Evolutionary conservation across 2,329 filamentous ascomycete genomes (phyloP).

Genomic region (Colletotrichum sp.): DNA sequence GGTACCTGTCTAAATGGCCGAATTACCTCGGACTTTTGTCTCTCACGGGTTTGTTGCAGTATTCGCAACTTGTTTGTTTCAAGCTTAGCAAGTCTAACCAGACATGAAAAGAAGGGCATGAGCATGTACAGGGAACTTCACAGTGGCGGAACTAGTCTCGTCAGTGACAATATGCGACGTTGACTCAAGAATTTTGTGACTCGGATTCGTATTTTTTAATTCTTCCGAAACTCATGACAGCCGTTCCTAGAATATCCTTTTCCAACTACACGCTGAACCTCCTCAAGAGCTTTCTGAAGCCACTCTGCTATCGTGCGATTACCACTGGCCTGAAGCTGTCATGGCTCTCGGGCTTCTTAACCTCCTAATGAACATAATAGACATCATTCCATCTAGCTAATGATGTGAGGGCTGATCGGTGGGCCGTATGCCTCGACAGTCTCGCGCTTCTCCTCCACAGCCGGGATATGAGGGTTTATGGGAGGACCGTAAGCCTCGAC

Average conservation of each 20-base stretch:
- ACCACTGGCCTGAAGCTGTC: background rate
- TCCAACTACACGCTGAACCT: background rate
- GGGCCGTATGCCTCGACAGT: conserved; percentile 6
- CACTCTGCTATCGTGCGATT: background rate
- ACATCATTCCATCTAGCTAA: background rate
- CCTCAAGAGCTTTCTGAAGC: background rate
- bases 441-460: background rate
- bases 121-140: background rate
- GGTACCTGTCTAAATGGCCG: background rate
- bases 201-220: background rate
- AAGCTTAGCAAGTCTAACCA: background rate
- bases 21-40: background rate
- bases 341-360: background rate
- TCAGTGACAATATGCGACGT: background rate
- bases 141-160: background rate
- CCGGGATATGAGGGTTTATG: background rate
- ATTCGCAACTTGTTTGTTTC: background rate
- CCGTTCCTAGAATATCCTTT: background rate
- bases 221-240: background rate
- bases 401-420: conserved; percentile 9
- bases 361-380: background rate
- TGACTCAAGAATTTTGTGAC: background rate
- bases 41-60: background rate
- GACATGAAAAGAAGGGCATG: background rate
- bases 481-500: conserved; percentile 4